Percentiles rank a stretch among this genome's conserved stretches.
Conservation (phyloP, 148 eudicot species). For the Oxyria digyna region DNA sequence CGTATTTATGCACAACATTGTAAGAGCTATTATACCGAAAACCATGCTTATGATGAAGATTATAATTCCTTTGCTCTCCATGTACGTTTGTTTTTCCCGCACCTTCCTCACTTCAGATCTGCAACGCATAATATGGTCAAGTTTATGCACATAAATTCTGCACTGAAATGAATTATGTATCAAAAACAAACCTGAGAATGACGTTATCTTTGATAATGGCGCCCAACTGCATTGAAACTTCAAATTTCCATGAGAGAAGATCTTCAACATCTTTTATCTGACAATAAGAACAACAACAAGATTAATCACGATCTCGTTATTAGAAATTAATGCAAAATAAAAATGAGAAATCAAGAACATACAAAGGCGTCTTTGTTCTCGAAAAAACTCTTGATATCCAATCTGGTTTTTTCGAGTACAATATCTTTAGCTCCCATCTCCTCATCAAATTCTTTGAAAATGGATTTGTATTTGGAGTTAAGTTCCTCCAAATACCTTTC, state of each 20-base stretch:
- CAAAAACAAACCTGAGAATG: conserved; percentile 61
- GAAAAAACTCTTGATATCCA: conserved; percentile 39
- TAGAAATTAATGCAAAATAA: neutral
- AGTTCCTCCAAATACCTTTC: conserved; percentile 84
- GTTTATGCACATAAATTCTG: neutral
- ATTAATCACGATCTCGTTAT: neutral
- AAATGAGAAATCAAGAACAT: conserved; percentile 14
- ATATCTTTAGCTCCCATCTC: conserved; percentile 57
- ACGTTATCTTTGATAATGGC: conserved; percentile 37
- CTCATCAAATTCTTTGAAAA: conserved; percentile 58
- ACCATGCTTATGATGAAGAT: conserved; percentile 47
- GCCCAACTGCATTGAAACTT: conserved; percentile 57
- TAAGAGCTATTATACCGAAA: conserved; percentile 45
- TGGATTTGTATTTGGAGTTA: conserved; percentile 58
- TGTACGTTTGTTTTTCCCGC: conserved; percentile 43
- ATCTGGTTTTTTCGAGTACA: conserved; percentile 42
- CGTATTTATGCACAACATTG: conserved; percentile 33
- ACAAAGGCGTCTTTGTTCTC: conserved; percentile 66
- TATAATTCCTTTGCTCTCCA: conserved; percentile 79
- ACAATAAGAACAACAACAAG: neutral
- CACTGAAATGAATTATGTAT: neutral
- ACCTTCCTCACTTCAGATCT: conserved; percentile 67
- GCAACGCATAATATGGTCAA: conserved; percentile 14
- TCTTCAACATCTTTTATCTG: conserved; percentile 74
- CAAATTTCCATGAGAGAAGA: conserved; percentile 70